Evolutionary conservation across 176 grass and related monocot genomes (phyloP), one percentile per base, ranked within the genome.

Genomic region (Thinopyrum elongatum): DNA sequence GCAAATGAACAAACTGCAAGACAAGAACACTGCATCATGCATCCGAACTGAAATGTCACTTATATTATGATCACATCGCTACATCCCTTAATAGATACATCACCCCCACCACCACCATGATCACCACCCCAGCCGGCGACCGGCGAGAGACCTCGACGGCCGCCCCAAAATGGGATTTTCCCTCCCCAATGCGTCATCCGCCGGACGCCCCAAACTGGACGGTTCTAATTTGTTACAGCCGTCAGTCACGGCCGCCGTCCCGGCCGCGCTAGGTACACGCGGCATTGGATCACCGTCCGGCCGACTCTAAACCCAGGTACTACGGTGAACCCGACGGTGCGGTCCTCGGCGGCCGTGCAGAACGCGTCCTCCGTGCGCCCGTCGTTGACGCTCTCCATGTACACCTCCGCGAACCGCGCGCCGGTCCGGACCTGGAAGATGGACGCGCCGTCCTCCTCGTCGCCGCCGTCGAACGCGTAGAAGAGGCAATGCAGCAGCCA

Each of bases 401-500:
- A 96, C 69, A 99, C 97, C 76, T 95, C 90, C 4, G 93, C 92
- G 91, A 95, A 95, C 16, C 93, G 74, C 17, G 80, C 34, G 16
- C 90, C 93, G 0, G 51, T 23, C 69, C 85, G 88, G 65, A 93
- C 90, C 82, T 93, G 93, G 87, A 95, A 95, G 76, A 95, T 92
- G 85, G 93, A 87, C 1, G 86, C 83, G 68, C 86, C 92, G 16
- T 90, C 90, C 72, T 79, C 78, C 76, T 41, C 81, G 8, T 86
- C 86, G 42, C 88, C 90, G 36, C 80, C 80, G 85, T 96, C 94
- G 63, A 99, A 97, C 0, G 94, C 88, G 83, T 88, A 99, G 92
- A 99, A 94, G 66, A 99, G 84, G 80, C 94, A 99, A 62, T 97
- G 97, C 44, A 99, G 91, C 22, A 99, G 82, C 94, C 94, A 99